Base-by-base conservation (phyloP, 768 basidiomycete genomes). In the Lactarius trivialis region DNA sequence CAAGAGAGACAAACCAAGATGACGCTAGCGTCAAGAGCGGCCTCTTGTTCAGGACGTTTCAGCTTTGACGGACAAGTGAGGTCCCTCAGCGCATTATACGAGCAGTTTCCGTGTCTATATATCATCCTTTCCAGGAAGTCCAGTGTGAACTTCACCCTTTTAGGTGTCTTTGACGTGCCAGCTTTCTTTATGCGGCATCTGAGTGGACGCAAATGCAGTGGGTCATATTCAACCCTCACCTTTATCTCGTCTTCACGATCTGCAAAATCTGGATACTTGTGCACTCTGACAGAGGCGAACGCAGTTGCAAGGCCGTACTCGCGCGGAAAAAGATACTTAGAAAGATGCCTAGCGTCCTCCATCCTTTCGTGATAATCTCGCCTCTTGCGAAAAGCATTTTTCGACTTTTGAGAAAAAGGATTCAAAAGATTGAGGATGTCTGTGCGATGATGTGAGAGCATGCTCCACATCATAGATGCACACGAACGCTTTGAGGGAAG, bases 261-360 rank as follows among this genome's bases (percentile, higher is more conserved):
- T 19, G 75, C 66, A 67, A 81, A 85, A 68, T 87, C 79, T 3
- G 78, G 77, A 61, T 80, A 76, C 32, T 73, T 72, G 48, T 74
- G 74, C 19, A 64, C 65, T 26, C 60, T 69, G 52, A 63, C 63
- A 14, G 56, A 41, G 4, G 63, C 55, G 63, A 93, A 94, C 2
- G 85, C 79, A 66, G 76, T 88, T 5, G 77, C 70, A 1, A 97
- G 70, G 0, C 82, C 81, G 68, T 86, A 92, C 67, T 93, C 89
- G 43, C 85, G 79, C 9, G 93, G 85, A 68, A 98, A 96, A 2
- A 98, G 76, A 68, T 93, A 88, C 74, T 93, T 94, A 36, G 88
- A 79, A 1, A 93, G 73, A 65, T 85, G 85, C 43, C 88, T 79
- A 0, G 82, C 80, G 41, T 82, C 72, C 41, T 78, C 77, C 49